Base-by-base conservation (phyloP, 139 green algal species). In the Tetratostichococcus sp. region DNA sequence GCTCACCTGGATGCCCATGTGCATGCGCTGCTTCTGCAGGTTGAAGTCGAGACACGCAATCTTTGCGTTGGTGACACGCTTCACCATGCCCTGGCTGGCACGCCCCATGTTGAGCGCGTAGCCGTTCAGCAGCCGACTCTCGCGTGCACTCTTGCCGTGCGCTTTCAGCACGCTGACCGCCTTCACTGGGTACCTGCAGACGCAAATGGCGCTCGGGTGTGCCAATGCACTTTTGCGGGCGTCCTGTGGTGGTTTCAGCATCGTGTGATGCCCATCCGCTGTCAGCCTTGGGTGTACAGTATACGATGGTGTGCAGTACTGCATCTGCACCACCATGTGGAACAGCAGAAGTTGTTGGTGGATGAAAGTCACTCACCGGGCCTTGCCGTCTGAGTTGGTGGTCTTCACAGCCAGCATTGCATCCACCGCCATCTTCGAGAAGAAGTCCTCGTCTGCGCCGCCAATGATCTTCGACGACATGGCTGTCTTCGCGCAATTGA, bases 161-260 rank as follows among this genome's bases (percentile, higher is more conserved):
- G 96, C 96, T 79, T 99, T 99, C 14, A 99, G 89, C 43, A 99
- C 87, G 82, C 98, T 98, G 83, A 99, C 93, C n/a, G 94, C 89
- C 79, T 93, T 94, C 43, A 98, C 87, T 0, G 94, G 94, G 85
- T 98, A 98, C 62, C 68, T 62, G 33, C 16, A 59, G 33, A 30
- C 43, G n/a, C n/a, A n/a, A n/a, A n/a, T n/a, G n/a, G n/a, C n/a
- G n/a, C n/a, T n/a, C n/a, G n/a, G n/a, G n/a, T n/a, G n/a, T n/a
- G n/a, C n/a, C n/a, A n/a, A n/a, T n/a, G n/a, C n/a, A n/a, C n/a
- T n/a, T n/a, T n/a, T n/a, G n/a, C n/a, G n/a, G n/a, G n/a, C n/a
- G n/a, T n/a, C n/a, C n/a, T n/a, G n/a, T n/a, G n/a, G n/a, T n/a
- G n/a, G n/a, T n/a, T n/a, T n/a, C n/a, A n/a, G n/a, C n/a, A n/a